These are phyloP conservation scores for Fusarium oxysporum DNA, from an alignment of 2,329 filamentous ascomycete genomes.

Conservation along the genomic window DNA sequence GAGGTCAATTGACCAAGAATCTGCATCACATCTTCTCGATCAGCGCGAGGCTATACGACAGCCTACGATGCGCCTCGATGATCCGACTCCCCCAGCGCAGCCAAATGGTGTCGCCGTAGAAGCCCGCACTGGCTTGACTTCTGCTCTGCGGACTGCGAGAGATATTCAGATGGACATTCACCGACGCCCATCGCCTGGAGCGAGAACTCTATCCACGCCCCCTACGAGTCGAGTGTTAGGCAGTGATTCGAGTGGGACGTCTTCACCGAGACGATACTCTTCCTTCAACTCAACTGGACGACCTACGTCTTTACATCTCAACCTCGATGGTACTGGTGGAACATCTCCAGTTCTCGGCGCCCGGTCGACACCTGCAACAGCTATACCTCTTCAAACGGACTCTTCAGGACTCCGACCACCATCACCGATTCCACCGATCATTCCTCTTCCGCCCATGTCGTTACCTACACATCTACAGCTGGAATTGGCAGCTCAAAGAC, in stretches of 20 bases:
- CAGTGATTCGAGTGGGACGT: constrained; percentile 42
- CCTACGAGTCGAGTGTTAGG: constrained; percentile 59
- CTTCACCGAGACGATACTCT: constrained; percentile 61
- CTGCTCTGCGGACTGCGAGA: constrained; percentile 23
- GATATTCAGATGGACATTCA: constrained; percentile 37
- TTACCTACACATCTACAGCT: constrained; percentile 74
- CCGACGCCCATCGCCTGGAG: constrained; percentile 51
- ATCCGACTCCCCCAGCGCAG: constrained; percentile 28
- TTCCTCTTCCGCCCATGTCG: constrained; percentile 75
- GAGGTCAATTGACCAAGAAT: constrained; percentile 55
- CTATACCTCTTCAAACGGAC: constrained; percentile 42
- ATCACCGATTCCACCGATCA: constrained; percentile 64
- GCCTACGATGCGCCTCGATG: constrained; percentile 47
- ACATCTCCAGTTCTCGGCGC: constrained; percentile 32
- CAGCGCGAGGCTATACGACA: constrained; percentile 48
- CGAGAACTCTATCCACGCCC: constrained; percentile 64
- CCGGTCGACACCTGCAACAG: constrained; percentile 41
- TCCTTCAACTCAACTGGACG: constrained; percentile 60
- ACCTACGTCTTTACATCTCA: constrained; percentile 60
- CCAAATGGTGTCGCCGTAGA: constrained; percentile 45
- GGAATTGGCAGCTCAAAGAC: constrained; percentile 70
- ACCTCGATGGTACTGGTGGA: constrained; percentile 45
- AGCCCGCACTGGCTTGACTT: constrained; percentile 20
- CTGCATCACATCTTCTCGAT: constrained; percentile 43
- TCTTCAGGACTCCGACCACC: constrained; percentile 50